Base-by-base conservation (phyloP, 306 rosid genomes). In the Medicago arabica region DNA sequence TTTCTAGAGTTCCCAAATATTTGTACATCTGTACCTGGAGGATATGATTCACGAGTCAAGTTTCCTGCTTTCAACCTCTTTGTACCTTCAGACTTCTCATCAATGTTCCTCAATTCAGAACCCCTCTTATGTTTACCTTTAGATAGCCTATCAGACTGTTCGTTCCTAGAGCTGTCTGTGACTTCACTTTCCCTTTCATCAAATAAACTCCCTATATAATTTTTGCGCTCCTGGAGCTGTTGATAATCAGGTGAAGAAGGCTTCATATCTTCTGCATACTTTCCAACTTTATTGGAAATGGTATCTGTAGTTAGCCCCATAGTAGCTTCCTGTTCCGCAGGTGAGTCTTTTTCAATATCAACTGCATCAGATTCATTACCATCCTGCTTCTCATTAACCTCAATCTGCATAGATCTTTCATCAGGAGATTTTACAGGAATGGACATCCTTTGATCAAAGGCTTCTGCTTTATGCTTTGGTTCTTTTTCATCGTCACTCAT, bases 401-500 rank as follows among this genome's bases (percentile, higher is more conserved):
- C 90, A 75, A 73, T 80, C 83, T 40, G 88, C 81, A 84, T 58
- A 76, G 82, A 64, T 72, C 69, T 80, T 76, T 80, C 88, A 77
- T 86, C 91, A 76, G 90, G 88, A 83, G 88, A 78, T 84, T 67
- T 84, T 79, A 83, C 83, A 28, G 85, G 86, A 75, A 76, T 17
- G 36, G 92, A 74, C 44, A 86, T 67, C 80, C 75, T 86, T 43
- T 53, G 88, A 76, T 84, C 88, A 39, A 88, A 67, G 80, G 80
- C 80, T 84, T 85, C 96, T 67, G 70, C 62, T 81, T 86, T 84
- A 77, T 28, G 78, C 78, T 90, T 87, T 58, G 92, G 78, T 81
- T 89, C 97, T 73, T 90, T 90, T 60, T 96, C 99, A 89, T 95
- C 99, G 73, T 92, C 97, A n/a, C 93, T 88, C 97, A 96, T 85